Conservation (phyloP, 2,329 filamentous ascomycete genomes). For the Pseudogymnoascus sp. region DNA sequence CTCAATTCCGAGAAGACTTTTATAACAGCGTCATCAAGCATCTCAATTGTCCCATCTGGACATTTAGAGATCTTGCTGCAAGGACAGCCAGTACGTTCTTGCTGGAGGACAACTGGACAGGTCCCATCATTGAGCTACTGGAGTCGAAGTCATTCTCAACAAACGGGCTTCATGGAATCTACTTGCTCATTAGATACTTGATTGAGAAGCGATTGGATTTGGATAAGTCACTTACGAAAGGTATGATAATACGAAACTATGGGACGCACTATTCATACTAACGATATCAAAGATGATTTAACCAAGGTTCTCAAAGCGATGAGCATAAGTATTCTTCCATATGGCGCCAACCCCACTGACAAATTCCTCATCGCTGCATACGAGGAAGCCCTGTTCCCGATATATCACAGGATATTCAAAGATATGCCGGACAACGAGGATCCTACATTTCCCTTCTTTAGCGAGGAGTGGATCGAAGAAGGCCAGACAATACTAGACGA, state of each 20-base stretch:
- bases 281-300: slow-evolving; percentile 24
- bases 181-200: slow-evolving; percentile 49
- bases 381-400: slow-evolving; percentile 27
- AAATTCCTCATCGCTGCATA: slow-evolving; percentile 23
- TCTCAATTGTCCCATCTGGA: slow-evolving; percentile 65
- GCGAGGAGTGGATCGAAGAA: neutral
- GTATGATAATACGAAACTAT: slow-evolving; percentile 25
- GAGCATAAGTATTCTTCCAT: neutral
- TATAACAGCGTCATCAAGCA: slow-evolving; percentile 52
- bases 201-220: slow-evolving; percentile 46
- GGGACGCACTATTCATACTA: slow-evolving; percentile 9
- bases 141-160: slow-evolving; percentile 28
- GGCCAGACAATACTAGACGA: slow-evolving; percentile 32
- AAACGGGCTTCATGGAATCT: slow-evolving; percentile 51
- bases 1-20: slow-evolving; percentile 43
- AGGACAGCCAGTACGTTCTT: slow-evolving; percentile 60
- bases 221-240: slow-evolving; percentile 34
- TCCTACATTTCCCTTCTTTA: neutral
- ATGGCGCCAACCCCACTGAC: slow-evolving; percentile 3
- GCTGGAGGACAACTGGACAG: slow-evolving; percentile 42
- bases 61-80: slow-evolving; percentile 72
- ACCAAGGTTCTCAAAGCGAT: neutral
- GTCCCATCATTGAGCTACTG: slow-evolving; percentile 28
- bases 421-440: neutral
- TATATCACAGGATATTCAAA: slow-evolving; percentile 14